These are phyloP conservation scores for Neonectria punicea DNA, from an alignment of 2,329 filamentous ascomycete species.

Conservation along the genomic window DNA sequence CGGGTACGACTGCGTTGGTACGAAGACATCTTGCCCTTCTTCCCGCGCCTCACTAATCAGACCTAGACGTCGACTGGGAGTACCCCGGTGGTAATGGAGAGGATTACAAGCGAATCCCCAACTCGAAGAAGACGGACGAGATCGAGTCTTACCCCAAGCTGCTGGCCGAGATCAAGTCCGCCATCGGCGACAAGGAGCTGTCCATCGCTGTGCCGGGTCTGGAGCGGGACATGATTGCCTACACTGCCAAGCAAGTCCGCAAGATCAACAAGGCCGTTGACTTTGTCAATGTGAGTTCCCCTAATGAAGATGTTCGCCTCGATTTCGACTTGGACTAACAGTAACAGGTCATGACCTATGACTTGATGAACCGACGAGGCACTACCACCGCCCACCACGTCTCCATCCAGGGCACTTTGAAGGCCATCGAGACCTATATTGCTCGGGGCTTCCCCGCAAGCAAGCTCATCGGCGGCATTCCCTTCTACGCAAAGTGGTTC, in stretches of 20 bases:
- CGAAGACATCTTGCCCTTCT: slow-evolving; percentile 26
- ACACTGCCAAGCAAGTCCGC: slow-evolving; percentile 64
- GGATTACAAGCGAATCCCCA: slow-evolving; percentile 73
- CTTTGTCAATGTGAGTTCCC: slow-evolving; percentile 64
- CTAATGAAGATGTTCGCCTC: rapidly evolving
- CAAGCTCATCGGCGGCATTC: slow-evolving; percentile 73
- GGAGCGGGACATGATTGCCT: slow-evolving; percentile 74
- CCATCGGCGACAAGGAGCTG: slow-evolving; percentile 69
- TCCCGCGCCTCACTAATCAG: background rate
- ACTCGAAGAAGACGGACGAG: slow-evolving; percentile 67
- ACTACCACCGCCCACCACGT: slow-evolving; percentile 72
- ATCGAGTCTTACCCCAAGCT: slow-evolving; percentile 71
- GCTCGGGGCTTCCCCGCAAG: slow-evolving; percentile 62
- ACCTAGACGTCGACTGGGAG: slow-evolving; percentile 74
- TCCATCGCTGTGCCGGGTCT: slow-evolving; percentile 75
- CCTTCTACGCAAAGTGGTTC: slow-evolving; percentile 78
- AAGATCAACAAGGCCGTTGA: slow-evolving; percentile 70
- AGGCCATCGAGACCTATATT: slow-evolving; percentile 68
- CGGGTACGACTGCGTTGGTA: slow-evolving; percentile 70
- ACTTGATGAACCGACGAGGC: slow-evolving; percentile 79
- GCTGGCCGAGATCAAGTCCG: slow-evolving; percentile 65
- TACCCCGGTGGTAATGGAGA: slow-evolving; percentile 72
- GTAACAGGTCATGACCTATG: slow-evolving; percentile 72
- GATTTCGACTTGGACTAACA: background rate
- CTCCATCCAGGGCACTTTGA: slow-evolving; percentile 64